Conservation (phyloP, 2,329 filamentous ascomycete genomes). For the Colletotrichum liaoningense region DNA sequence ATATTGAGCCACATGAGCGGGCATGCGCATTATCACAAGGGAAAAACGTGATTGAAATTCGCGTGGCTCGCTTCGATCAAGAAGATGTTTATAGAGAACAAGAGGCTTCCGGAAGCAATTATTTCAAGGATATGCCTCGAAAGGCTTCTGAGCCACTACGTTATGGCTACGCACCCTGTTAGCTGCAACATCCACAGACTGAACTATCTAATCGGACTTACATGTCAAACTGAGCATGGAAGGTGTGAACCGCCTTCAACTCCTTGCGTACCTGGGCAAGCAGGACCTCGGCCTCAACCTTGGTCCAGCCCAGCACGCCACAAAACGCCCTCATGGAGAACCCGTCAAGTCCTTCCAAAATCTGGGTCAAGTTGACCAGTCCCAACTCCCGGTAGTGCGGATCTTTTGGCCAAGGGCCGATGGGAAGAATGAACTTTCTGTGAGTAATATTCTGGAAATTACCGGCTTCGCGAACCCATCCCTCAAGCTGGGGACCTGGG, state of each 20-base stretch:
- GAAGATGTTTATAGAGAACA: too few species aligned
- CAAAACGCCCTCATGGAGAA: conserved; percentile 44
- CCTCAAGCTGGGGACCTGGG: conserved; percentile 40
- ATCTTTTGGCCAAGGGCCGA: conserved; percentile 46
- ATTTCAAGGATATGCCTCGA: background rate
- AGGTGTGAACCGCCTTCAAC: conserved; percentile 39
- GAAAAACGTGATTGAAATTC: too few species aligned
- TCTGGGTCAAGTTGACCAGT: conserved; percentile 26
- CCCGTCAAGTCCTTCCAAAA: conserved; percentile 40
- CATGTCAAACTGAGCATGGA: conserved; percentile 42
- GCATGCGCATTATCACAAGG: too few species aligned
- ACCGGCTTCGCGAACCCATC: conserved; percentile 45
- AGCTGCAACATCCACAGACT: background rate
- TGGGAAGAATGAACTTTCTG: conserved; percentile 46
- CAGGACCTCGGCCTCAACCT: conserved; percentile 42
- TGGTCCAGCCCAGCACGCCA: conserved; percentile 42
- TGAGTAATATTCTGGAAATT: conserved; percentile 50
- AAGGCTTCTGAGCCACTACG: background rate
- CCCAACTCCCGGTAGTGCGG: conserved; percentile 40
- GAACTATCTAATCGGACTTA: conserved; percentile 24
- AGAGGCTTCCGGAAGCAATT: too few species aligned
- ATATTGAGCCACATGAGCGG: too few species aligned
- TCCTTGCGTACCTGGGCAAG: conserved; percentile 44
- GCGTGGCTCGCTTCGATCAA: too few species aligned
- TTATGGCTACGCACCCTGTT: background rate